Evolutionary conservation across 2,329 filamentous ascomycete species (phyloP), one percentile per base, ranked within the genome.

Genomic region (Neonectria neomacrospora): DNA sequence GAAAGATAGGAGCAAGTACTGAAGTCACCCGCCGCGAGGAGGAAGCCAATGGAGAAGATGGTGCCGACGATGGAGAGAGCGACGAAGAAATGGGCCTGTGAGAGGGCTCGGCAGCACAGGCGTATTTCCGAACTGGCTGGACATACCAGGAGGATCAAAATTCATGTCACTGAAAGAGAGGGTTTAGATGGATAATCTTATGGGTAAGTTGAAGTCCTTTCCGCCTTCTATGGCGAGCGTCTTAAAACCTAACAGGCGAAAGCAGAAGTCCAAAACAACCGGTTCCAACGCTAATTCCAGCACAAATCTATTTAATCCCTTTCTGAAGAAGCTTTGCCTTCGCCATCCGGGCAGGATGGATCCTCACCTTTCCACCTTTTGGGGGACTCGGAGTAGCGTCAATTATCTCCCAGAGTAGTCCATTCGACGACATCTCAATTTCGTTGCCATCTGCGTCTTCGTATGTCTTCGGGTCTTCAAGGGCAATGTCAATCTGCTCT

Each of bases 21-120:
- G 95, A 98, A 81, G 88, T 90, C 66, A 87, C 88, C 50, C 85
- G 92, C 65, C 84, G 90, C 67, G 94, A 97, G 73, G 87, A 91
- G 68, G 91, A 96, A 73, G 91, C 93, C 71, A 87, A 82, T 7
- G 86, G 85, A 20, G 87, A 84, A 30, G 85, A 83, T 18, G 87
- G 87, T 65, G 88, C 87, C 37, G 89, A 90, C 68, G 88, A 91
- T 51, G 87, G 91, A 53, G 80, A 80, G 55, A 85, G 80, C 51
- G 83, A 86, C 65, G 83, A 85, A 55, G 83, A 85, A 34, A 86
- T 86, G 84, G 81, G 78, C n/a, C 68, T 79, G 37, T 79, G 69
- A 77, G n/a, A 20, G 26, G 16, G 12, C 32, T 9, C 11, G 10
- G 12, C 30, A n/a, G 34, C 12, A 42, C 23, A 30, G 9, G 57